Percentiles rank a stretch among this genome's conserved stretches.
These are phyloP conservation scores for Arthrobotrys pseudoclavata DNA, from an alignment of 2,329 filamentous ascomycete species.

Conservation along the genomic window DNA sequence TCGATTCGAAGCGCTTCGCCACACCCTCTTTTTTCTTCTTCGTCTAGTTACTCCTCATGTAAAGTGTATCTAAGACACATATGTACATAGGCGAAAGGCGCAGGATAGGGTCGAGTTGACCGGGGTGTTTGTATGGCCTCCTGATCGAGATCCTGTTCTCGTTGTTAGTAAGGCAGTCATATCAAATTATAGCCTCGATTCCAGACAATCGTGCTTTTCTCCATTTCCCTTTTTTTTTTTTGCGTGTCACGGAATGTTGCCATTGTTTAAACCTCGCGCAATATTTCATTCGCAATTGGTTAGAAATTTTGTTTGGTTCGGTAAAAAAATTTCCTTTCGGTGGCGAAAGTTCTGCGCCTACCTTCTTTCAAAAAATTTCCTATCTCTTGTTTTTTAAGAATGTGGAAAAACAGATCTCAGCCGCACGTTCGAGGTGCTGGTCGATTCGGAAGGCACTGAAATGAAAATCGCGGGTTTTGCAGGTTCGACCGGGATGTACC, in stretches of 20 bases:
- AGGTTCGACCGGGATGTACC: conserved; percentile 20
- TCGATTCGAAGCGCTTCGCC: conserved; percentile 31
- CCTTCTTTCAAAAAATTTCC: background rate
- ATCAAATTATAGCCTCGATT: background rate
- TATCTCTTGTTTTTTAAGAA: background rate
- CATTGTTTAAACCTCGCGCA: background rate
- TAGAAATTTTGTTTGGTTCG: background rate
- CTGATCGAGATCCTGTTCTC: conserved; percentile 22
- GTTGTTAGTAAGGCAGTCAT: background rate
- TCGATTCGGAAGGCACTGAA: conserved; percentile 19
- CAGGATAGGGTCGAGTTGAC: background rate
- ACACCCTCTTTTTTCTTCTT: conserved; percentile 14
- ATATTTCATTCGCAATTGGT: background rate
- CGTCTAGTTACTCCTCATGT: background rate
- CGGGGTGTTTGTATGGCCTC: conserved; percentile 1
- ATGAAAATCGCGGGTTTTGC: conserved; percentile 8
- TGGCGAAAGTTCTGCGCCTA: background rate
- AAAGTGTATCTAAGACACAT: conserved; percentile 14
- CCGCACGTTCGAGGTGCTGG: conserved; percentile 1
- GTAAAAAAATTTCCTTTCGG: background rate
- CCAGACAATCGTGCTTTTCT: conserved; percentile 1
- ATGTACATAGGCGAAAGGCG: conserved; percentile 11
- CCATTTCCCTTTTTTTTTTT: background rate
- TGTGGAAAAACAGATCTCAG: background rate
- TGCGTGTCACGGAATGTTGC: background rate